Base-by-base conservation (phyloP, 768 basidiomycete genomes). In the Agrocybe praecox region DNA sequence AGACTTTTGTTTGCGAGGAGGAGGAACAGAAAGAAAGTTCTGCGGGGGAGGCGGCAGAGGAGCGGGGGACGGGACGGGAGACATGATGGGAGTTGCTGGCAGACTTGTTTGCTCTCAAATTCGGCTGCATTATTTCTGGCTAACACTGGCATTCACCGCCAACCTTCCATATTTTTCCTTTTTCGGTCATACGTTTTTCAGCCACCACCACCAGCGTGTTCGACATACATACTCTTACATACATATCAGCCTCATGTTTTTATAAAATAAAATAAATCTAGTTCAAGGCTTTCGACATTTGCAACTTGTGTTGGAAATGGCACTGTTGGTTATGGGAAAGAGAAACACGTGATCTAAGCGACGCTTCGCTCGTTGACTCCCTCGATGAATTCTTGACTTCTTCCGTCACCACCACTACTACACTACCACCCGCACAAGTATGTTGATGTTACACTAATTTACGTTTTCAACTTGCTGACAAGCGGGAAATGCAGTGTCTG, bases 51-150 rank as follows among this genome's bases (percentile, higher is more conserved):
- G 57, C 42, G 67, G 70, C 46, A 73, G 79, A 55, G 79, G 74
- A 58, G 76, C 79, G 60, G 84, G 82, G 65, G 83, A 85, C 19
- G 82, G 80, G 65, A 80, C 83, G 67, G 82, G 76, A 64, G 87
- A 88, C 88, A 89, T 89, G 84, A 76, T 79, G 79, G 81, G 68
- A 62, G 52, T 52, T 56, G 61, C 57, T 62, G 71, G 67, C 60
- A 62, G 6, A 73, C 69, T 29, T 70, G 71, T 75, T 74, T 73
- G 47, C 56, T 55, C 45, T 50, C 32, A 15, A 56, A 58, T 59
- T 65, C 64, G 60, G 67, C 56, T 64, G 43, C 58, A 61, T 60
- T 63, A 58, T 61, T 66, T 64, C 59, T 62, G 49, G 62, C 59
- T 45, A 49, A 53, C 53, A 53, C 58, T 60, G 48, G 57, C 57